A percentile compares a stretch with the other conserved stretches of the same genome.
Conservation (phyloP, 2,329 filamentous ascomycete genomes). For the Lasiodiplodia hormozganensis region DNA sequence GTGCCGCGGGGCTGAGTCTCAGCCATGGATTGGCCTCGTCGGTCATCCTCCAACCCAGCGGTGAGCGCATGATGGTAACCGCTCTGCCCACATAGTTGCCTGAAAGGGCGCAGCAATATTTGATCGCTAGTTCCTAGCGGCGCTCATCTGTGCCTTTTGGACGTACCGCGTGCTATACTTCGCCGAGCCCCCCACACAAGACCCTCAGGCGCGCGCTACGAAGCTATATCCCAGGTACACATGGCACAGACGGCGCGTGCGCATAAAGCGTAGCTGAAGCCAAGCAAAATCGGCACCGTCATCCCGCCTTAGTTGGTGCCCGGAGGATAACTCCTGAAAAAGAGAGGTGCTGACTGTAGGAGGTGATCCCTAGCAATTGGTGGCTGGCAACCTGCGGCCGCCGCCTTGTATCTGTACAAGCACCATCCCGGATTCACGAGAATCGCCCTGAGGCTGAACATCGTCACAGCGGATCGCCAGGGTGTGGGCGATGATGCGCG, state of each 20-base stretch:
- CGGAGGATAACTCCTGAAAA: neutral
- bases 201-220: neutral
- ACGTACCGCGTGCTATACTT: neutral
- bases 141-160: neutral
- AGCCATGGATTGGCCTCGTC: neutral
- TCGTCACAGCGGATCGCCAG: neutral
- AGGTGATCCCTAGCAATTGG: neutral
- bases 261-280: neutral
- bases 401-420: neutral
- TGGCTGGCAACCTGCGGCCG: neutral
- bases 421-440: neutral
- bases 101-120: neutral
- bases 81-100: neutral
- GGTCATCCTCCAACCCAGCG: neutral
- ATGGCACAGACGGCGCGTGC: neutral
- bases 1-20: neutral
- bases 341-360: neutral
- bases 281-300: neutral
- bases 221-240: no score
- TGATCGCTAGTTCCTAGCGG: neutral
- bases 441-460: neutral
- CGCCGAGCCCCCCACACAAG: neutral
- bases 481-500: neutral
- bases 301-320: neutral
- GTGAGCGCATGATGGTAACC: neutral